These are phyloP conservation scores for Phytophthora pisi DNA, from an alignment of 352 stramenopile genomes.

Conservation along the genomic window DNA sequence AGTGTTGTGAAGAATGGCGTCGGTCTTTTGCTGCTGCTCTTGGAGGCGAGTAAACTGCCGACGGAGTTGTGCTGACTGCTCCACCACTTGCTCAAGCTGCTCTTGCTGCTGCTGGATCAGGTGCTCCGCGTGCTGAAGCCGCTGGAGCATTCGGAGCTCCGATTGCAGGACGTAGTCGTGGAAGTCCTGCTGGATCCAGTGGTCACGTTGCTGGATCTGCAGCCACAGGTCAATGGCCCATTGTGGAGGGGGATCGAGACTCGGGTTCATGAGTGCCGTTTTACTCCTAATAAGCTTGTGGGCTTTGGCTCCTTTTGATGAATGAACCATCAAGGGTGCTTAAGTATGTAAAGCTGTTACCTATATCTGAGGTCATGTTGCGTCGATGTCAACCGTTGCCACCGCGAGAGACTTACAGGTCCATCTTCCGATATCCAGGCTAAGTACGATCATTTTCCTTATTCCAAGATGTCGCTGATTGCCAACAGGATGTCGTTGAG, in stretches of 20 bases:
- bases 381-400: neutral
- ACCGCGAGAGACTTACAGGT: neutral
- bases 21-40: neutral
- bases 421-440: neutral
- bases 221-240: constrained; percentile 6
- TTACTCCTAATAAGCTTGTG: neutral
- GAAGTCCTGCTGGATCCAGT: neutral
- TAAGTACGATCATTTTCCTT: neutral
- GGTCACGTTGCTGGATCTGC: neutral
- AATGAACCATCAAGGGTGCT: neutral
- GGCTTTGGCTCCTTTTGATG: neutral
- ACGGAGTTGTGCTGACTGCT: neutral
- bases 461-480: neutral
- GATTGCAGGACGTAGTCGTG: neutral
- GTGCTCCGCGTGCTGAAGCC: neutral
- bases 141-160: neutral
- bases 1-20: constrained; percentile 1
- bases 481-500: constrained; percentile 47
- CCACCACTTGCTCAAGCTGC: neutral
- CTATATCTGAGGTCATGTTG: neutral
- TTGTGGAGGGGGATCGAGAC: neutral
- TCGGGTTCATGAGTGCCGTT: neutral
- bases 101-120: neutral
- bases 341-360: neutral
- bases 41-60: neutral